Base-by-base conservation (phyloP, 1,139 yeast genomes). In the Yamadazyma songkhlaensis region DNA sequence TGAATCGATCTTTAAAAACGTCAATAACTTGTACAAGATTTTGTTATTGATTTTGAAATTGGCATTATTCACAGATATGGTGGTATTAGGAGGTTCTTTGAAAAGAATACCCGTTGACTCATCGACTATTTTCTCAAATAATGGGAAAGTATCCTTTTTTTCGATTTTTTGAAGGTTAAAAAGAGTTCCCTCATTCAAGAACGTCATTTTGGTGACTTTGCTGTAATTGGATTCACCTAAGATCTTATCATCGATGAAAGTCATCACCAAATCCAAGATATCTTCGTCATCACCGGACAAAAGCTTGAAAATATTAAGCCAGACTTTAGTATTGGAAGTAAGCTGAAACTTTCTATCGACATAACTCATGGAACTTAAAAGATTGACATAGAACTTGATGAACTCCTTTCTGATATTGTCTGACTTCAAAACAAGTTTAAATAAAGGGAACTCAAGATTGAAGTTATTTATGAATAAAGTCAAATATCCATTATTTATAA, bases 121-220 rank as follows among this genome's bases (percentile, higher is more conserved):
- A 50, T 81, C 80, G 44, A 89, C 62, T 43, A 89, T 79, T 2
- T 64, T 60, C 35, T 72, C 65, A 22, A 80, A 67, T 6, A 55
- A 50, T 2, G 48, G 34, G 10, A 13, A 12, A 12, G 43, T 55
- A 3, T 60, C 61, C 21, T 62, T 54, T 31, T 64, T 66, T 24
- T 72, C 61, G 21, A 67, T 55, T 2, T 85, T 55, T 27, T 78
- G 76, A 26, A 86, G 50, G 40, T 79, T 79, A 26, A 73, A 71
- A 47, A 89, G 57, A 23, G 84, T 77, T 68, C 85, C 78, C 51
- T 90, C 97, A 50, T 86, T 88, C 51, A 90, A 75, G 13, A 89
- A 74, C 46, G 79, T 79, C 48, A 88, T 76, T 55, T 89, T 90
- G 1, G 89, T 76, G 40, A 82, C 67, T 50, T 81, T 82, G 46